These are phyloP conservation scores for Prunella vulgaris DNA, from an alignment of 257 asterid species.

Conservation along the genomic window DNA sequence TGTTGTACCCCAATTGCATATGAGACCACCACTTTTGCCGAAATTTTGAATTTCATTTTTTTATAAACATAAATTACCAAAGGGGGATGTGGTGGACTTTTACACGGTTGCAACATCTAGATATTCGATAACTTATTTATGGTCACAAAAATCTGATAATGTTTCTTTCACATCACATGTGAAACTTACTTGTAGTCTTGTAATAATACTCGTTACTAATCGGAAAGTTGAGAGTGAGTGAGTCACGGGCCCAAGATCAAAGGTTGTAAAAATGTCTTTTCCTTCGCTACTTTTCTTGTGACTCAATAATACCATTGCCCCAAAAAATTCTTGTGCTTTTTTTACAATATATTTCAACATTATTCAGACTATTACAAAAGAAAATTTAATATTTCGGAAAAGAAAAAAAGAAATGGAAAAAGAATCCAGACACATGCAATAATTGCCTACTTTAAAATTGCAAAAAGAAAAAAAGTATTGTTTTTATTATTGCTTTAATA, in stretches of 20 bases:
- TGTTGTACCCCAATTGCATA: no score
- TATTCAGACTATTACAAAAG: neutral
- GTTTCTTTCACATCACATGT: constrained; percentile 25
- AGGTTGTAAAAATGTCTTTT: constrained; percentile 20
- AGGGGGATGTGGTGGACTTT: neutral
- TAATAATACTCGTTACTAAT: constrained; percentile 21
- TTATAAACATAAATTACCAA: no score
- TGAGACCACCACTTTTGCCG: no score
- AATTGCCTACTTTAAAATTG: neutral
- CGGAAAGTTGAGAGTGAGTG: constrained; percentile 14
- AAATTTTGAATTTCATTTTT: no score
- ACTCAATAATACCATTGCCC: constrained; percentile 16
- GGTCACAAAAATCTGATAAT: constrained; percentile 18
- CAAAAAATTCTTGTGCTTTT: neutral
- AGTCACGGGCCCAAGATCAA: constrained; percentile 29
- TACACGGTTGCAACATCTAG: neutral
- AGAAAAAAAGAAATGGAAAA: neutral
- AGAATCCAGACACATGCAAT: neutral
- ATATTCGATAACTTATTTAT: neutral
- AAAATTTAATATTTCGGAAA: neutral
- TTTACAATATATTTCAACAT: neutral
- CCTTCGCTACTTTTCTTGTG: constrained; percentile 16
- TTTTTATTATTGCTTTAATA: neutral
- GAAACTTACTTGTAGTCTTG: constrained; percentile 34
- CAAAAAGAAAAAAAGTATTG: neutral